A percentile compares a stretch with the other conserved stretches of the same genome.
These are phyloP conservation scores for Candida khao-thaluensis DNA, from an alignment of 805 yeast genomes.

Conservation along the genomic window DNA sequence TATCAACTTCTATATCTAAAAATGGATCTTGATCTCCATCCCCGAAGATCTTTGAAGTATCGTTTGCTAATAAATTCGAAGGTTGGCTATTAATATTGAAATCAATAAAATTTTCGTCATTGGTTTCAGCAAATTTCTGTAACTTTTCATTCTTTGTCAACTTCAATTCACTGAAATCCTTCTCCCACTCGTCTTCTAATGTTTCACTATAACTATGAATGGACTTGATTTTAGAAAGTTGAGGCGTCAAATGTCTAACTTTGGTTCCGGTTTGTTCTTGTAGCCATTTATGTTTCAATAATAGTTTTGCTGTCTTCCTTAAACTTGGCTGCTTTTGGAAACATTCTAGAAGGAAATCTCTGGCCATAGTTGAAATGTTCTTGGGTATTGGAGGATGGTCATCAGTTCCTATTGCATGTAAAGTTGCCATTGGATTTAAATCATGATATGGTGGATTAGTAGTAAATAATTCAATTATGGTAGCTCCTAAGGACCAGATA, in stretches of 20 bases:
- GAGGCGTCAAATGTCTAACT: slow-evolving; percentile 2
- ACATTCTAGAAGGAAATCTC: slow-evolving; percentile 64
- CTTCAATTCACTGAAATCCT: slow-evolving; percentile 26
- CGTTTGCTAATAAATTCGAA: neutral
- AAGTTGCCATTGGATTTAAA: slow-evolving; percentile 70
- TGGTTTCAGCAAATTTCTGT: slow-evolving; percentile 28
- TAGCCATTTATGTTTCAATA: slow-evolving; percentile 66
- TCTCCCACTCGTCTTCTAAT: slow-evolving; percentile 37
- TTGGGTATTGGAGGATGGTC: slow-evolving; percentile 69
- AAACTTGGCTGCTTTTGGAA: slow-evolving; percentile 66
- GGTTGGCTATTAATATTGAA: slow-evolving; percentile 10
- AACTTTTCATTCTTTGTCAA: slow-evolving; percentile 28
- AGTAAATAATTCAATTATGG: slow-evolving; percentile 80
- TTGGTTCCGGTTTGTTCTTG: slow-evolving; percentile 2
- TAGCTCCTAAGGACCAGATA: slow-evolving; percentile 94
- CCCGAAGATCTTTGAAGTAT: neutral
- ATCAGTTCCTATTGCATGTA: slow-evolving; percentile 80
- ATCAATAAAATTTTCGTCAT: slow-evolving; percentile 8
- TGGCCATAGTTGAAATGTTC: slow-evolving; percentile 39
- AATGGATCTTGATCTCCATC: slow-evolving; percentile 32
- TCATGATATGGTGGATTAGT: slow-evolving; percentile 87
- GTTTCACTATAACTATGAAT: slow-evolving; percentile 27
- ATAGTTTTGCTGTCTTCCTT: slow-evolving; percentile 53
- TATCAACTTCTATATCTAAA: slow-evolving; percentile 35
- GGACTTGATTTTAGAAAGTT: slow-evolving; percentile 16